phyloP scores from a whole-genome alignment of 192 early-diverging fungal species.

The Coemansia sp. region DNA sequence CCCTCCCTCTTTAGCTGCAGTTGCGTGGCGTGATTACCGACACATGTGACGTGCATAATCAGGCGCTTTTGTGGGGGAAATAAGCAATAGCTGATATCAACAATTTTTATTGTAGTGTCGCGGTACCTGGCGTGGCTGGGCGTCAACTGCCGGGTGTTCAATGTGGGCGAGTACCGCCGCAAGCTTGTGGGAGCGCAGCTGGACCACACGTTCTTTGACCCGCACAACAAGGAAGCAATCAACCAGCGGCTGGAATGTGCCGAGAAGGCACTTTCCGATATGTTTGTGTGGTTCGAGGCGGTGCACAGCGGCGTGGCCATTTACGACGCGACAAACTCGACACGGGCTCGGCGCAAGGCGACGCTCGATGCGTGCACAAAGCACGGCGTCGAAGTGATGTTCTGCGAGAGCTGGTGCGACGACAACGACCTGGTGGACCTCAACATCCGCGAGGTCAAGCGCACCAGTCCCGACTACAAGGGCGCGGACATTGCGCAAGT shows the following conservation, averaged over 20 bases:
- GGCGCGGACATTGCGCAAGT: conserved; percentile 80
- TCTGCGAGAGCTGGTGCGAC: conserved; percentile 94
- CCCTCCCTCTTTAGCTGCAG: background rate
- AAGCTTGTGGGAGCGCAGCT: conserved; percentile 78
- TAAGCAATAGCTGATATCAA: background rate
- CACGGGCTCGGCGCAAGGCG: conserved; percentile 70
- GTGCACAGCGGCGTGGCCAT: conserved; percentile 82
- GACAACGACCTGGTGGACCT: conserved; percentile 80
- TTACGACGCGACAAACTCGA: conserved; percentile 99
- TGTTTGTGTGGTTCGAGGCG: conserved; percentile 88
- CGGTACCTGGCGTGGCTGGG: conserved; percentile 96
- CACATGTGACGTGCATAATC: background rate
- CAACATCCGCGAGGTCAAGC: conserved; percentile 96
- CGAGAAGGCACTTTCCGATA: conserved; percentile 78
- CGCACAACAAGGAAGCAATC: conserved; percentile 68
- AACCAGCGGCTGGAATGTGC: conserved; percentile 79
- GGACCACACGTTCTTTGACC: conserved; percentile 89
- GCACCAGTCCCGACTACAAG: conserved; percentile 91
- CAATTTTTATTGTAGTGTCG: conserved; percentile 57
- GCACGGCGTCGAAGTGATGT: conserved; percentile 86
- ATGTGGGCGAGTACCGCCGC: conserved; percentile 97
- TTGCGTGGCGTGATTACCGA: background rate
- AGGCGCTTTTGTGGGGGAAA: background rate
- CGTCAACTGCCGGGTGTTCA: conserved; percentile 90
- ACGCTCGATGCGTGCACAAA: conserved; percentile 69